Evolutionary conservation across 164 flowering plant species (phyloP).

Genomic region (Santalum album): DNA sequence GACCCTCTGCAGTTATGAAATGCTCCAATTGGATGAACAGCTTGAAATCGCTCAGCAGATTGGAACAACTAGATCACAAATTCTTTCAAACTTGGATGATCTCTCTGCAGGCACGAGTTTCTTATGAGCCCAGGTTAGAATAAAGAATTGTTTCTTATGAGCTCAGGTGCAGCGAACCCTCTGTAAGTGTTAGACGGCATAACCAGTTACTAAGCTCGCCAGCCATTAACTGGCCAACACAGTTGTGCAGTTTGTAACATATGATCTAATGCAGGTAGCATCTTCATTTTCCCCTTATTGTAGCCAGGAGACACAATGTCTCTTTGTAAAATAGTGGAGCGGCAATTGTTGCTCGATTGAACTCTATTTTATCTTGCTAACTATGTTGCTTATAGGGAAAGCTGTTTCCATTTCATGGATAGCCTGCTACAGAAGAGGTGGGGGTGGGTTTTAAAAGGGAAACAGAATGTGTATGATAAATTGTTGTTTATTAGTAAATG

Average conservation of each 20-base stretch:
- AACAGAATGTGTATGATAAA: too few relatives aligned
- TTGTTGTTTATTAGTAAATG: too few relatives aligned
- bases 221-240: too few relatives aligned
- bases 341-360: too few relatives aligned
- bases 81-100: conserved; percentile 74
- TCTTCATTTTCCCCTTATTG: neutral
- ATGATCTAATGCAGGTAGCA: neutral
- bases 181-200: neutral
- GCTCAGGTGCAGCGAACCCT: too few relatives aligned
- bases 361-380: too few relatives aligned
- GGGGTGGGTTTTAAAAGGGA: too few relatives aligned
- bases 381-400: too few relatives aligned
- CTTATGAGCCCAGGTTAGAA: conserved; percentile 44
- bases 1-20: conserved; percentile 80
- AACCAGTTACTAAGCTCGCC: neutral
- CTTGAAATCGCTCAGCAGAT: conserved; percentile 77
- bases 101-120: conserved; percentile 74
- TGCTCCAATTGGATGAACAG: conserved; percentile 85
- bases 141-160: conserved; percentile 64
- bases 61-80: conserved; percentile 83
- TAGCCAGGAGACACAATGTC: too few relatives aligned
- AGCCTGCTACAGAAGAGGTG: too few relatives aligned
- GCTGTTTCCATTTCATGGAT: too few relatives aligned
- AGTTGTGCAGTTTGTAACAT: neutral
- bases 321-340: too few relatives aligned